Conservation (phyloP, 495 filamentous ascomycete species). For the Neurospora sp. region DNA sequence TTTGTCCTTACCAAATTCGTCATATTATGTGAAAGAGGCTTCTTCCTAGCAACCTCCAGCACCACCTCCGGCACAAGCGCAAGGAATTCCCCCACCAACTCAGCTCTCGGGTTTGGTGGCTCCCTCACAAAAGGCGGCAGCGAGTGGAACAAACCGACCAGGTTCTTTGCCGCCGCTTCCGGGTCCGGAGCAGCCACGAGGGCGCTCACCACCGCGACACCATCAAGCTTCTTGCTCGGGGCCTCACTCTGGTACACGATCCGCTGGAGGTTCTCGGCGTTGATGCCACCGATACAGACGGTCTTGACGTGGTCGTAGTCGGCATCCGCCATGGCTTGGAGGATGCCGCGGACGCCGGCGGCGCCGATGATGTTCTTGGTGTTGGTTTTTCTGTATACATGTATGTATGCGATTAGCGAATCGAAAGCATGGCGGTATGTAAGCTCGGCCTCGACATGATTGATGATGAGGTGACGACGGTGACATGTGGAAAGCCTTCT, state of each 20-base stretch:
- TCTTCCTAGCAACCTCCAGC: conserved; percentile 43
- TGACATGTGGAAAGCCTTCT: background rate
- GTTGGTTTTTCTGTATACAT: conserved; percentile 48
- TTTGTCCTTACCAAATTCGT: conserved; percentile 54
- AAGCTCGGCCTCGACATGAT: background rate
- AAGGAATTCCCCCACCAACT: conserved; percentile 34
- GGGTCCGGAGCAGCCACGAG: conserved; percentile 67
- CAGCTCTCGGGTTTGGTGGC: conserved; percentile 40
- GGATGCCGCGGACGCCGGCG: conserved; percentile 61
- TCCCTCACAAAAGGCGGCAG: conserved; percentile 49
- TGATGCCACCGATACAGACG: conserved; percentile 85
- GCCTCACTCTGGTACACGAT: conserved; percentile 56
- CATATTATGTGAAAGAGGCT: conserved; percentile 90
- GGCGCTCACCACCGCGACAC: conserved; percentile 82
- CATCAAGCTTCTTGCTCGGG: conserved; percentile 49
- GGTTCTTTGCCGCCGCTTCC: conserved; percentile 43
- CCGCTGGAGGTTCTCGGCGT: conserved; percentile 61
- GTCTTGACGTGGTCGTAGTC: conserved; percentile 31
- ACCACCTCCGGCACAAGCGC: conserved; percentile 47
- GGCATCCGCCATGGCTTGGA: conserved; percentile 42
- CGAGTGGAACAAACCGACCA: conserved; percentile 38
- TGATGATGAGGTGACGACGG: background rate
- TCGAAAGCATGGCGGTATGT: background rate
- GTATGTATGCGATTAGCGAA: conserved; percentile 1
- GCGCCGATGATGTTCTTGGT: conserved; percentile 77